Base-by-base conservation (phyloP, 2,329 filamentous ascomycete species). In the Alternaria arborescens region DNA sequence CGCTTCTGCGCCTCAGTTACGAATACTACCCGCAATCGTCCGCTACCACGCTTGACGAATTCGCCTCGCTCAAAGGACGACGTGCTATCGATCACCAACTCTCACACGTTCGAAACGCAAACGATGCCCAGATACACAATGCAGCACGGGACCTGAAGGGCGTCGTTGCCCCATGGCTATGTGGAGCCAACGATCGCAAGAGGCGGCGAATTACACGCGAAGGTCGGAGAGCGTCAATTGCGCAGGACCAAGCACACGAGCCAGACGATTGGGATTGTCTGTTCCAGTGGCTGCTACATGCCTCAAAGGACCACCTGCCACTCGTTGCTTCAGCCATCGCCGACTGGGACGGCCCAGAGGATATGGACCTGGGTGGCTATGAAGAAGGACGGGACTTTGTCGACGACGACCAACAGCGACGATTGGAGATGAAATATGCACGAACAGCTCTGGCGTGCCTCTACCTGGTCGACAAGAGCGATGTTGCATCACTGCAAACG, bases 151-250 rank as follows among this genome's bases (percentile, higher is more conserved):
- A 93, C 71, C 72, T 94, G 56, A 86, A 86, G 63, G 87, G 88
- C 0, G 73, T 94, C 38, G 80, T 94, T 51, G 89, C 88, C 0
- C 91, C 91, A 2, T 94, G 91, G 91, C 81, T 93, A 50, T 88
- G 90, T 70, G 88, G 87, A 46, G 83, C 88, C 52, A 83, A 79
- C 20, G 85, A 89, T 55, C 88, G 89, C 81, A 85, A 84, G 61
- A 75, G 79, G 64, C 79, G 74, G 58, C 85, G 80, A 65, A 71
- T 85, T 14, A 79, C 80, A 52, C 57, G 48, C 16, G 68, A 68
- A 16, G 68, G 75, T 16, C 69, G 65, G 24, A 64, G 70, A 26
- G 61, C 59, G n/a, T 73, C 73, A 6, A 64, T 69, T 8, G 55
- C 56, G 84, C 86, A 77, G 75, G 52, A 67, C 22, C 53, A 65